Evolutionary conservation across 139 green algal species (phyloP), one percentile per base, ranked within the genome.

Genomic region (Eudorina sp.): DNA sequence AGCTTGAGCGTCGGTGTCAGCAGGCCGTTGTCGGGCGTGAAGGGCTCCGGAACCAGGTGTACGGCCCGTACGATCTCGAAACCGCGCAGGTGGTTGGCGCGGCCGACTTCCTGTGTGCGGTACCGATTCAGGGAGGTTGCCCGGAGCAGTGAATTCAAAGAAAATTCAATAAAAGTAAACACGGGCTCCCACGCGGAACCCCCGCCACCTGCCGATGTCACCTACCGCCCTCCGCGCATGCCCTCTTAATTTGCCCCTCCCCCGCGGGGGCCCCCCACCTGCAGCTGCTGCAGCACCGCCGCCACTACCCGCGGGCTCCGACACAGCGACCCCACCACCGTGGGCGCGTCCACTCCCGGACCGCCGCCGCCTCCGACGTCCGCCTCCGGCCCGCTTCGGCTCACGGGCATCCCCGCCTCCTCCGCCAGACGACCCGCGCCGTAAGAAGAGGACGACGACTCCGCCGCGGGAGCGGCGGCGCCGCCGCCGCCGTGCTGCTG

Each of bases 1-100:
- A 90, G 86, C 78, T 90, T 90, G 68, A 88, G 77, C 8, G 86
- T 96, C 16, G 97, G 97, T 1, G 97, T 99, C 68, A 99, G 92
- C 31, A 98, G 88, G 60, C 97, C 96, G 38, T 94, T 92, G n/a
- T 97, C 96, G 34, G 92, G 84, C 29, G 51, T 92, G 79, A 93
- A 94, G 31, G 88, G 89, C 70, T 92, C 73, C 16, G 91, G 66
- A 36, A 89, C 70, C 31, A 96, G 86, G 62, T 83, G 79, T 64
- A 96, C 91, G 29, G 72, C 78, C 23, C 79, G 83, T 36, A 94
- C 76, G 34, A 90, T 64, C 93, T 95, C 93, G 43, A 95, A 95
- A 36, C 93, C 91, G 31, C 88, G 89, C 53, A 95, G 85, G 60
- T 70, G 29, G 53, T 66, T 80, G 53, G 60, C 58, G 45, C 74